Conservation (phyloP, 805 yeast species). For the Candida ascalaphidarum region DNA sequence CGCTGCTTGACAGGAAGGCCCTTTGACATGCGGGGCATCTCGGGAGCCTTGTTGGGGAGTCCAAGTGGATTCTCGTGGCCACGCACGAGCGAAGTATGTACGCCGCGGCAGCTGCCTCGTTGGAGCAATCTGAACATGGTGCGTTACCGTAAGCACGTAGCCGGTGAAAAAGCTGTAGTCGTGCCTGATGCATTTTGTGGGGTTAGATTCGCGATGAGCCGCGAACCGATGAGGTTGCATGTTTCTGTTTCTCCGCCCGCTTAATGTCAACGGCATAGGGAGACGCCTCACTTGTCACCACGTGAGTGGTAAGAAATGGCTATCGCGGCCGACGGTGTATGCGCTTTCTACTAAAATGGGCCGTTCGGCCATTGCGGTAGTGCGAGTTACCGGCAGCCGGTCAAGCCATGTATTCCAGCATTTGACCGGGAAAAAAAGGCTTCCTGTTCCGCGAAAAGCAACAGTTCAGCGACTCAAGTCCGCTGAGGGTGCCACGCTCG, state of each 20-base stretch:
- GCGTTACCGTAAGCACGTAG: not conserved
- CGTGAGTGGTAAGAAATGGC: not conserved
- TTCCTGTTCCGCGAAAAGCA: conserved; percentile 32
- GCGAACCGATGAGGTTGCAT: not conserved
- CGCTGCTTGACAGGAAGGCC: conserved; percentile 48
- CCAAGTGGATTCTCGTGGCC: conserved; percentile 35
- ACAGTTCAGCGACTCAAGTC: too few relatives aligned
- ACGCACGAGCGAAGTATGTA: conserved; percentile 2
- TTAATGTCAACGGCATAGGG: not conserved
- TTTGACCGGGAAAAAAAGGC: conserved; percentile 32
- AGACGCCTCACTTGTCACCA: not conserved
- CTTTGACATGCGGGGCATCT: conserved; percentile 33
- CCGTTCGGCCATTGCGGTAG: conserved; percentile 78
- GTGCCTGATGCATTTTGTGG: not conserved
- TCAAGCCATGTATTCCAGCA: conserved; percentile 35
- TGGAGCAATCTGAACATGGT: too few relatives aligned
- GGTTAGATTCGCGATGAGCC: not conserved
- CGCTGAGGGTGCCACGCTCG: conserved; percentile 41
- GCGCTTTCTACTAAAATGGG: conserved; percentile 84
- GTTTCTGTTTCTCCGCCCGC: not conserved
- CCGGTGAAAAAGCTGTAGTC: not conserved
- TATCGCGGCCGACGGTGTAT: conserved; percentile 61
- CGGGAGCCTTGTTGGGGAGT: conserved; percentile 22
- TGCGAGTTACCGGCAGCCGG: conserved; percentile 73
- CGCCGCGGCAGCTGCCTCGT: too few relatives aligned